phyloP scores from a whole-genome alignment of 129 eudicot species.

The Flaveria sonorensis region DNA sequence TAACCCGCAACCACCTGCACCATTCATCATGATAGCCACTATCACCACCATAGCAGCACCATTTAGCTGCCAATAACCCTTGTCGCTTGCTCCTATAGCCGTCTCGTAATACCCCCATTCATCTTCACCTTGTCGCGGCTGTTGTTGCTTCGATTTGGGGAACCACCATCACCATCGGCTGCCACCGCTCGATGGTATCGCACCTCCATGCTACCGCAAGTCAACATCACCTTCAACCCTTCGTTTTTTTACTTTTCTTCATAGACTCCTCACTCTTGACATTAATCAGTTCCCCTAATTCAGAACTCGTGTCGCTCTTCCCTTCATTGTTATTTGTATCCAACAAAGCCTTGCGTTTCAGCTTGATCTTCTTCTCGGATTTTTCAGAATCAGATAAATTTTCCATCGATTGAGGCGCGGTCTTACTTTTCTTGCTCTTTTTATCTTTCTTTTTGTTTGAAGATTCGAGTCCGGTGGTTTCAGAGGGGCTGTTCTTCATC shows the following conservation, averaged over 20 bases:
- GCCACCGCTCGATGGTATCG: no score
- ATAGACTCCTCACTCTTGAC: slow-evolving; percentile 40
- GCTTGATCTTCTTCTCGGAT: slow-evolving; percentile 46
- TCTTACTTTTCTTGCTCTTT: slow-evolving; percentile 55
- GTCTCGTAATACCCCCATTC: no score
- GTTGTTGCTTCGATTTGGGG: no score
- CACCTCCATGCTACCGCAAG: no score
- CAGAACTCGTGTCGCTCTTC: slow-evolving; percentile 73
- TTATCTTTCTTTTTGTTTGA: slow-evolving; percentile 47
- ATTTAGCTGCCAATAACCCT: no score
- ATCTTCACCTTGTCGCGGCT: no score
- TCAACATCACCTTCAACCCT: no score
- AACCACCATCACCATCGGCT: no score
- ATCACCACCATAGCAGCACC: no score
- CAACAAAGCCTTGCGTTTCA: slow-evolving; percentile 63
- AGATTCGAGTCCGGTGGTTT: slow-evolving; percentile 39
- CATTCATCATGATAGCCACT: no score
- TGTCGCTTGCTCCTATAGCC: no score
- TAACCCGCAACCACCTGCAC: no score
- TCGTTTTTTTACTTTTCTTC: slow-evolving; percentile 57
- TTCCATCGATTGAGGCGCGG: slow-evolving; percentile 16
- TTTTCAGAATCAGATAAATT: slow-evolving; percentile 39
- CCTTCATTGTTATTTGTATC: slow-evolving; percentile 48
- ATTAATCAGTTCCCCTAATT: slow-evolving; percentile 59
- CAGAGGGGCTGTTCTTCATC: slow-evolving; percentile 33